Evolutionary conservation across 1,284 basidiomycete species (phyloP).

Genomic region (Pseudozyma sp.): DNA sequence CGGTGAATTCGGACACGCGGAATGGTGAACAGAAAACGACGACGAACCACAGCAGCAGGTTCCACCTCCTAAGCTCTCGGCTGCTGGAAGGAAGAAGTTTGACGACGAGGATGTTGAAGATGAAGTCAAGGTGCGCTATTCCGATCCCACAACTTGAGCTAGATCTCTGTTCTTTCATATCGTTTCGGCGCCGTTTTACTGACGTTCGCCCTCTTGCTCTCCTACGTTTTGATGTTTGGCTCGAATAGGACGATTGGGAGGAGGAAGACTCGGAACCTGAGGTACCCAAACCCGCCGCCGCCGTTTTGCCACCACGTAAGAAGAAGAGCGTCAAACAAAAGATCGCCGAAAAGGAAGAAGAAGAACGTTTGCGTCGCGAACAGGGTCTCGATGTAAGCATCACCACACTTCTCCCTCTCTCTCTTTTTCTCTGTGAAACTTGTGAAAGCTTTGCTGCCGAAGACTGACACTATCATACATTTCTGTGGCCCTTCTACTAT

Average conservation of each 20-base stretch:
- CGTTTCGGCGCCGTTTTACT: too few relatives aligned
- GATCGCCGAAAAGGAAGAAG: slow-evolving; percentile 65
- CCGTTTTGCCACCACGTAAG: slow-evolving; percentile 58
- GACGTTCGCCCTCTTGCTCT: neutral
- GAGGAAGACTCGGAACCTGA: slow-evolving; percentile 61
- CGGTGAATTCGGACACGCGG: too few relatives aligned
- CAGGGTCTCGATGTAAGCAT: slow-evolving; percentile 42
- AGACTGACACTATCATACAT: too few relatives aligned
- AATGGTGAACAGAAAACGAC: slow-evolving; percentile 51
- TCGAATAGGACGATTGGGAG: slow-evolving; percentile 69
- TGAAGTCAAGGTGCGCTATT: slow-evolving; percentile 63
- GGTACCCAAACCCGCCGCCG: slow-evolving; percentile 31
- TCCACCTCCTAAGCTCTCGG: slow-evolving; percentile 29
- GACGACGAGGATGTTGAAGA: slow-evolving; percentile 68
- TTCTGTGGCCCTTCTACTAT: neutral
- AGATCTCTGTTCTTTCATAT: too few relatives aligned
- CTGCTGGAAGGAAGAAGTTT: slow-evolving; percentile 56
- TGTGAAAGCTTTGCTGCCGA: too few relatives aligned
- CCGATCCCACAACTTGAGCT: too few relatives aligned
- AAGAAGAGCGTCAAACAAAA: slow-evolving; percentile 66
- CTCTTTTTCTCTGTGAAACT: too few relatives aligned
- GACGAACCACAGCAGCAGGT: slow-evolving; percentile 53
- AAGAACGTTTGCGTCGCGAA: slow-evolving; percentile 49
- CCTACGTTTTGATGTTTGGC: too few relatives aligned
- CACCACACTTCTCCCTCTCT: neutral